Conservation (phyloP, 1,284 basidiomycete genomes). For the Tilletia indica region DNA sequence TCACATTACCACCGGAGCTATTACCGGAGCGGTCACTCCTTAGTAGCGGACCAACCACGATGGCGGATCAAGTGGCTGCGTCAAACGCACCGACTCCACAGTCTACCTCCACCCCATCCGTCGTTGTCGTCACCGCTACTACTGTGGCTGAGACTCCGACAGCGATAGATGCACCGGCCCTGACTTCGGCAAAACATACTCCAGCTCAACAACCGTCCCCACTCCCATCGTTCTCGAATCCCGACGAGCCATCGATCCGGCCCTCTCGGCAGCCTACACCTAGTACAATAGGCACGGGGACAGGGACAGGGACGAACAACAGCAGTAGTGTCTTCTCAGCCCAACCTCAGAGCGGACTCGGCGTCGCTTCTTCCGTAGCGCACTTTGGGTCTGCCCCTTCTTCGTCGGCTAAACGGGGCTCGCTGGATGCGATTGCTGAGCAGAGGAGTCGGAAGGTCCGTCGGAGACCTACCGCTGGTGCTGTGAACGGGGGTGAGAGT, state of each 20-base stretch:
- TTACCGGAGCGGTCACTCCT: neutral
- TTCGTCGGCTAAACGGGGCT: neutral
- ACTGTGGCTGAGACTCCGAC: too few relatives aligned
- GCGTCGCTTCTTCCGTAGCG: too few relatives aligned
- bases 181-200: too few relatives aligned
- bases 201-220: neutral
- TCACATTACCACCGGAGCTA: neutral
- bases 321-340: neutral
- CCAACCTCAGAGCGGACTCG: too few relatives aligned
- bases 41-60: neutral
- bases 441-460: conserved; percentile 9
- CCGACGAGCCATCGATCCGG: too few relatives aligned
- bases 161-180: too few relatives aligned
- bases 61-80: neutral
- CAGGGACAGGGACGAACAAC: too few relatives aligned
- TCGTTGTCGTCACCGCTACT: too few relatives aligned
- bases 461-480: neutral
- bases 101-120: neutral
- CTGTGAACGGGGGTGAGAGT: neutral
- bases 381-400: conserved; percentile 5
- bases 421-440: conserved; percentile 12
- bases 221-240: neutral
- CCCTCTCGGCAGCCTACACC: too few relatives aligned
- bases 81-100: neutral
- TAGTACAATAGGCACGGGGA: too few relatives aligned